Evolutionary conservation across 1,284 basidiomycete species (phyloP).

Genomic region (Flammula alnicola): DNA sequence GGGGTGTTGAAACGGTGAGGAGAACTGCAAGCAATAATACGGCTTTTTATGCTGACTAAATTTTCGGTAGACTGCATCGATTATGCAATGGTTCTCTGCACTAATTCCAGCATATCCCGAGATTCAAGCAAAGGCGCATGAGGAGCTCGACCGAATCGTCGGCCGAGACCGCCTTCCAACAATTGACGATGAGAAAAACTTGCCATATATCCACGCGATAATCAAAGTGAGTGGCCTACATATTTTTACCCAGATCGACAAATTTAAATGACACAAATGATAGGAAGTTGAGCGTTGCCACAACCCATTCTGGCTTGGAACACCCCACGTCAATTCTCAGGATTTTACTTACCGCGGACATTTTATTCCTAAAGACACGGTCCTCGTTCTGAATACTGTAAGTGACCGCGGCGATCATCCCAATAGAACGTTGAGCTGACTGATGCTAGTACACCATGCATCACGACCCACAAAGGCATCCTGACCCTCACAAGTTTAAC

Average conservation of each 20-base stretch:
- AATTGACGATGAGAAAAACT: slow-evolving; percentile 38
- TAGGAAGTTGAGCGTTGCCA: slow-evolving; percentile 37
- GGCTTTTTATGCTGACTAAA: background rate
- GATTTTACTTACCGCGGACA: slow-evolving; percentile 36
- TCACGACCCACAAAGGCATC: slow-evolving; percentile 30
- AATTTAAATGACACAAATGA: slow-evolving; percentile 10
- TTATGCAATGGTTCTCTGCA: slow-evolving; percentile 41
- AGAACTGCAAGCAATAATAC: background rate
- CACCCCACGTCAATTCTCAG: slow-evolving; percentile 34
- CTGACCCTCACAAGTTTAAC: slow-evolving; percentile 26
- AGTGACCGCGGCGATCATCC: slow-evolving; percentile 2
- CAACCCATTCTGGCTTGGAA: slow-evolving; percentile 37
- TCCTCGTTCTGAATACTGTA: slow-evolving; percentile 36
- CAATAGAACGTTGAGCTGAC: background rate
- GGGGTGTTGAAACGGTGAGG: slow-evolving; percentile 42
- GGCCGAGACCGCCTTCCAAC: slow-evolving; percentile 42
- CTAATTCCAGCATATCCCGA: slow-evolving; percentile 38
- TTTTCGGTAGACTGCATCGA: slow-evolving; percentile 32
- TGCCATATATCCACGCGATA: slow-evolving; percentile 37
- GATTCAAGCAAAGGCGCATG: slow-evolving; percentile 42
- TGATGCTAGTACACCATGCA: slow-evolving; percentile 35
- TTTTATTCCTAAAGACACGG: slow-evolving; percentile 37
- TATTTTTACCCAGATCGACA: slow-evolving; percentile 28
- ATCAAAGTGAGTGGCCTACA: slow-evolving; percentile 27
- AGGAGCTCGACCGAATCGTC: slow-evolving; percentile 34